Evolutionary conservation across 2,329 filamentous ascomycete genomes (phyloP).

Genomic region (Cercospora beticola): DNA sequence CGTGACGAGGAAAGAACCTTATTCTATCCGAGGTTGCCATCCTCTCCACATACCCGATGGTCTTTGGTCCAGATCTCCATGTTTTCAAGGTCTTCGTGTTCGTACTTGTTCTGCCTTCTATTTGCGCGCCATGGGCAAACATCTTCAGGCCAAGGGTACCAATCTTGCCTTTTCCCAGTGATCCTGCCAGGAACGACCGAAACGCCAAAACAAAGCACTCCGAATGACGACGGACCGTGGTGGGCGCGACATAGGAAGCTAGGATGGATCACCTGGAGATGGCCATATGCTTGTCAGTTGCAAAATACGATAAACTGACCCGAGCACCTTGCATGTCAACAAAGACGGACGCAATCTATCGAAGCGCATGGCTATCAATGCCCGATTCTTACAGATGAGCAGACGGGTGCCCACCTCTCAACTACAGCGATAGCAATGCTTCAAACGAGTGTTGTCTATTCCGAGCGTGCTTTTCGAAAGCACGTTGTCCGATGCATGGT

Average conservation of each 20-base stretch:
- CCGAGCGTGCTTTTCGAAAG: not conserved
- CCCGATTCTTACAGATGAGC: not conserved
- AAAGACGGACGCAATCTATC: not conserved
- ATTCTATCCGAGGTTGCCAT: not conserved
- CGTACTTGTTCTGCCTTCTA: not conserved
- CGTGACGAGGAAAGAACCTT: not conserved
- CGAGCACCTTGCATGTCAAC: not conserved
- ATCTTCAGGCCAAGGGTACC: not conserved
- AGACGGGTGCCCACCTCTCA: not conserved
- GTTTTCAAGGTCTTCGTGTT: not conserved
- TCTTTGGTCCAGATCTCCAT: not conserved
- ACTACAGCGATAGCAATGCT: not conserved
- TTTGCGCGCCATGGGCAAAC: not conserved
- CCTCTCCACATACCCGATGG: not conserved
- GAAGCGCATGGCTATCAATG: not conserved
- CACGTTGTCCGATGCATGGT: not conserved
- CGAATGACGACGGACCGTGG: not conserved
- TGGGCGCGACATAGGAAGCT: not conserved
- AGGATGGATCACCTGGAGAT: not conserved
- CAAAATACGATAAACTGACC: not conserved
- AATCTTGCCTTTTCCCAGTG: not conserved
- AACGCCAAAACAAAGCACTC: not conserved
- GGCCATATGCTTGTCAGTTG: not conserved
- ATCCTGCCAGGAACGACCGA: not conserved
- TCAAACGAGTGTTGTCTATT: not conserved